Base-by-base conservation (phyloP, 1,284 basidiomycete species). In the Jaminaea rosea region DNA sequence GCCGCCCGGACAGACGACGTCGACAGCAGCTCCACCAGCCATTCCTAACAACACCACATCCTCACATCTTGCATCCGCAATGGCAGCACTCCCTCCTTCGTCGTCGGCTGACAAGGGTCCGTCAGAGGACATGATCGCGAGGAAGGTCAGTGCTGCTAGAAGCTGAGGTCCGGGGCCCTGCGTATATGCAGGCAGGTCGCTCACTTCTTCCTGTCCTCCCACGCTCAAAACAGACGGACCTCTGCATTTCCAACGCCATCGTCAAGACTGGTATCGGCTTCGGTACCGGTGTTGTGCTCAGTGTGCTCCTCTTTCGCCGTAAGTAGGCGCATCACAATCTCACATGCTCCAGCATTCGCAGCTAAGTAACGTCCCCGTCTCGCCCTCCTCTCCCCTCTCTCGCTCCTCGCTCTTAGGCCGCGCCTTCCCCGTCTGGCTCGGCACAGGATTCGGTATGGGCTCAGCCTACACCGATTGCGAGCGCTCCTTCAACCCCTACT, bases 401-500 rank as follows among this genome's bases (percentile, higher is more conserved):
- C n/a, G n/a, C n/a, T n/a, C n/a, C n/a, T n/a, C n/a, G 23, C 21
- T 39, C 55, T 36, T 75, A 97, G 92, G 93, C 79, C 88, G 92
- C 62, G 87, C 87, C 71, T 97, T 91, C 88, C 93, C 93, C 23
- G 86, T 97, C 58, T 86, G 89, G 56, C 83, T 97, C 53, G 82
- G 87, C 6, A 90, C 91, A 19, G 92, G 93, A 58, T 94, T 88
- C 73, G 90, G 87, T 44, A 79, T 84, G 44, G 78, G 76, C 56
- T 83, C 84, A 52, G 88, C 88, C 44, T 93, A 92, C 76, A 88
- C 88, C 26, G 88, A 96, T 81, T 96, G 91, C 78, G 90, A 96
- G 79, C 85, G 88, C 61, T 87, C 87, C 21, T 93, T 96, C 82
- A 93, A 93, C 79, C 88, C 90, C 17, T 86, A 91, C 57, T 83